Base-by-base conservation (phyloP, 2,329 filamentous ascomycete species). In the Penicillium sp. region DNA sequence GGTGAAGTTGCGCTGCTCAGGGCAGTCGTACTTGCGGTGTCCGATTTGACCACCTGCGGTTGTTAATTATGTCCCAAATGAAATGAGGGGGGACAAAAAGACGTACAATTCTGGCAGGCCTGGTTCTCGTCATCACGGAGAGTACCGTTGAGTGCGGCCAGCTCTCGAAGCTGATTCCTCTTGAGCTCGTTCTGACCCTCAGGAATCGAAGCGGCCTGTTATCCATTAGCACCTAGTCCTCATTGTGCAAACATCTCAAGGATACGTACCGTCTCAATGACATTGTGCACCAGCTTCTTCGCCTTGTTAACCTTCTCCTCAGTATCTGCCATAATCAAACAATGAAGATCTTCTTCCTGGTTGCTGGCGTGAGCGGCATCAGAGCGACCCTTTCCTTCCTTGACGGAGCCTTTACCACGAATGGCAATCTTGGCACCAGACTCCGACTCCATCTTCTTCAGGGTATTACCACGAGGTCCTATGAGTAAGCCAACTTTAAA, bases 301-400 rank as follows among this genome's bases (percentile, higher is more conserved):
- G 93, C 93, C 74, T 97, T 98, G 77, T 95, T 95, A 69, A 98
- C 90, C 76, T 98, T 98, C 56, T 98, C 93, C 75, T 98, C 94
- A 33, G 91, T 97, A 66, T 98, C 93, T 65, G 93, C 93, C 93
- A 98, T 98, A 75, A 98, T 97, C 69, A 98, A 77, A 73, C 93
- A 98, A 74, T 98, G 93, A 51, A 98, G 79, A 70, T 98, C 93
- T 75, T 98, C 93, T 77, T 98, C 93, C 80, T 98, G 93, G 78
- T 98, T 98, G 80, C 93, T 97, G 71, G 91, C 89, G 74, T 98
- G 93, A 75, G 93, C 93, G 64, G 93, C 93, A 72, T 98, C 93
- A 76, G 93, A 97, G 61, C 93, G 89, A 61, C 93, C 93, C 72
- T 98, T 98, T 77, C 93, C 93, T 81, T 98, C 93, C 75, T 98